Evolutionary conservation across 345 rosid species (phyloP), one percentile per base, ranked within the genome.

Genomic region (Dovyalis caffra): DNA sequence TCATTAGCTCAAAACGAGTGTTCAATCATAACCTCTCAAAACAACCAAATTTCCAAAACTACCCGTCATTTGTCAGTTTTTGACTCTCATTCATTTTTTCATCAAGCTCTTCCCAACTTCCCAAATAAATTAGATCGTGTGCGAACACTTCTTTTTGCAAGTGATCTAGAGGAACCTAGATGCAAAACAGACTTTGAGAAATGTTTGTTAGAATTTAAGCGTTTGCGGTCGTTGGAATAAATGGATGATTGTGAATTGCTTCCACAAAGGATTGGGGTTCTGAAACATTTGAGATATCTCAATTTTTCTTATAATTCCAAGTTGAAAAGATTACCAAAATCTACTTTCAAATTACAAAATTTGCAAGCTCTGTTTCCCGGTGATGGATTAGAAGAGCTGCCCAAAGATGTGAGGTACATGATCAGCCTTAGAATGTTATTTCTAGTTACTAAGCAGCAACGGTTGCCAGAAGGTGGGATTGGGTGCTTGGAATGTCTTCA

Each of bases 401-500:
- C 69, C 5, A 38, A 49, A 38, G 69, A 66, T 66, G 43, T 66
- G 31, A 66, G 43, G n/a, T 10, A 37, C 51, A 66, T 66, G 69
- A 34, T 2, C 51, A 38, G 51, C 51, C 69, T 66, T 20, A 43
- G 70, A 4, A 40, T 26, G 12, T 25, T 67, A 21, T 20, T 25
- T 18, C 26, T 67, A 14, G 8, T n/a, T 26, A 43, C 70, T 1
- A 15, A 43, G 29, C 70, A 67, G 33, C 15, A 49, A 6, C 8
- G 33, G 8, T 67, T 67, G 21, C 33, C 33, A 40, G 56, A 25
- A 23, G 38, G 71, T 0, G 74, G 79, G 38, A 74, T 83, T 21
- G 83, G 77, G 37, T 61, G 76, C 57, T 32, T 77, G 77, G 37
- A 43, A 0, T 77, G 79, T 70, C 78, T 77, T 18, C 69, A 57